These are phyloP conservation scores for Podospora pseudocomata DNA, from an alignment of 495 filamentous ascomycete species.

Conservation along the genomic window DNA sequence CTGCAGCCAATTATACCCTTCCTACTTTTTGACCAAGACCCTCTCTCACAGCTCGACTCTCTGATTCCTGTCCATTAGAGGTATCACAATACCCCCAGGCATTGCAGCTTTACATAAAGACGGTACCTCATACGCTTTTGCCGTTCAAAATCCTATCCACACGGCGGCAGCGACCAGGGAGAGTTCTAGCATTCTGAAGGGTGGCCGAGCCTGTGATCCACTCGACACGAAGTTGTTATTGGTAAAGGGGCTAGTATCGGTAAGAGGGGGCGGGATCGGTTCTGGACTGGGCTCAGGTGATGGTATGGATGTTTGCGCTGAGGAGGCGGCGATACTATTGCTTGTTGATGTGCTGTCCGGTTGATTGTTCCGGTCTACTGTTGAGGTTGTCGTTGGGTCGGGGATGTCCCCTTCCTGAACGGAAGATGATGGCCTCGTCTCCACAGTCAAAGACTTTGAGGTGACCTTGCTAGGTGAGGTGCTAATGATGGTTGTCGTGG, in stretches of 20 bases:
- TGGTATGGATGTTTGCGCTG: neutral
- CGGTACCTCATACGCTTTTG: no score
- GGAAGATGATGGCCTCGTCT: neutral
- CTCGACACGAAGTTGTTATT: neutral
- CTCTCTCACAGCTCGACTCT: neutral
- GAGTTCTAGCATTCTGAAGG: neutral
- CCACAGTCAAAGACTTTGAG: neutral
- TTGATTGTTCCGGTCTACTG: neutral
- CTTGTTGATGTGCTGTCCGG: neutral
- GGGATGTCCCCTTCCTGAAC: neutral
- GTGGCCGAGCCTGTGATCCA: neutral
- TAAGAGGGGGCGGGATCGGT: neutral
- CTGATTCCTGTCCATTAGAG: neutral
- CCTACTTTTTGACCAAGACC: no score
- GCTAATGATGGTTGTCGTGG: slow-evolving; percentile 7
- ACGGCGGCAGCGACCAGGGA: neutral
- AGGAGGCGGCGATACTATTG: neutral
- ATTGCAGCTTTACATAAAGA: no score
- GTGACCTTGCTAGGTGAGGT: neutral
- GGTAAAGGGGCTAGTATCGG: slow-evolving; percentile 3
- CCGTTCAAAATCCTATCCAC: neutral
- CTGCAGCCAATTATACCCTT: no score
- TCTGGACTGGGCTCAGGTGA: neutral
- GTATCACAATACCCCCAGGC: neutral
- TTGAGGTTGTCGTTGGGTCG: neutral